Base-by-base conservation (phyloP, 352 stramenopile species). In the Pythium coloratum region DNA sequence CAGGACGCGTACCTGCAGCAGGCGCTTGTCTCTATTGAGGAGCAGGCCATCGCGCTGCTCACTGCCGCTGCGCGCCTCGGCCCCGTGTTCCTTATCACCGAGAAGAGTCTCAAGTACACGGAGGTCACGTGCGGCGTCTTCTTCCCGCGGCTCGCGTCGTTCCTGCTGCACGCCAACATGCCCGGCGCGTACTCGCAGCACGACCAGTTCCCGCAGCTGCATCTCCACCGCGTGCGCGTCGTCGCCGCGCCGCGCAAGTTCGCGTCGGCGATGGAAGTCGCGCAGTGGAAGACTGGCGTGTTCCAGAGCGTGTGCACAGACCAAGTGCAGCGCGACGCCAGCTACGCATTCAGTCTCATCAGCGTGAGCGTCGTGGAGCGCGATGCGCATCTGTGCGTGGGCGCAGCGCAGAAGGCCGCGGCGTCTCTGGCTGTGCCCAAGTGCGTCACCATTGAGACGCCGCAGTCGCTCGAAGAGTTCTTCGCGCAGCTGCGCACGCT, bases 401-500 rank as follows among this genome's bases (percentile, higher is more conserved):
- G 69, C 24, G 71, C 71, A 1, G 67, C 81, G 12, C 67, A 82
- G 24, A 53, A 51, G 40, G 53, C 53, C 2, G 51, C 62, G 18
- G 55, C 73, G 33, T 62, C 75, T 7, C 73, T 78, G 50, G 58
- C 77, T 18, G 61, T 86, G 6, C 81, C 78, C 20, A 87, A 89
- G 62, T 81, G 70, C 24, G 51, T 70, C 2, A 42, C 13, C 3
- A 53, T 49, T 12, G 33, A 24, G 18, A 28, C 18, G n/a, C 50
- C 59, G 5, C 68, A 75, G 30, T 80, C 73, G 40, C 75, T 90
- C 9, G 81, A 90, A 30, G 71, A 73, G 42, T 90, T 90, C 50
- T 90, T 83, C 62, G 81, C 81, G 28, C 79, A 88, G 54, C 69
- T 88, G n/a, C 66, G 71, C 36, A 89, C 77, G 28, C 69, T 89